Evolutionary conservation across 2,329 filamentous ascomycete species (phyloP).

Genomic region (Fusarium bulbicola): DNA sequence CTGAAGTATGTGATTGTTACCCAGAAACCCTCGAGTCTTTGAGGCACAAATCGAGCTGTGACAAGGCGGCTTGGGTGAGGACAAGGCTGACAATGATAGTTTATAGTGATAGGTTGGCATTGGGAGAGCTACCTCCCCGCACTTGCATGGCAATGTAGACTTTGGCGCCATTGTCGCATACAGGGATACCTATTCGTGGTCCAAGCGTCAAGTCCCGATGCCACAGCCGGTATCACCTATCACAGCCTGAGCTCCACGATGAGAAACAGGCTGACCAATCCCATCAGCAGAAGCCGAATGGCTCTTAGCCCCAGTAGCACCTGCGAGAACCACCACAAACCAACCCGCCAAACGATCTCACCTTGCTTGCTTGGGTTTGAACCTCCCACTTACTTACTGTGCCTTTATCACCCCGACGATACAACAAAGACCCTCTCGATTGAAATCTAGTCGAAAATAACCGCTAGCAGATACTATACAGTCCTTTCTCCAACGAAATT

Average conservation of each 20-base stretch:
- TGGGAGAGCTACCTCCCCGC: constrained; percentile 37
- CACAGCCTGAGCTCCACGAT: constrained; percentile 28
- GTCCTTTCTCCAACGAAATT: not conserved
- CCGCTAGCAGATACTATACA: not conserved
- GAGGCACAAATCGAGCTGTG: constrained; percentile 10
- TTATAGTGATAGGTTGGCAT: not conserved
- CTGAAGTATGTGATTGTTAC: not conserved
- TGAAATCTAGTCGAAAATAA: not conserved
- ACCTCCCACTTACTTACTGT: constrained; percentile 12
- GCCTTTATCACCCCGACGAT: constrained; percentile 8
- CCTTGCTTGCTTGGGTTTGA: constrained; percentile 28
- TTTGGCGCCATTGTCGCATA: constrained; percentile 6
- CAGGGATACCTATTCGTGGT: constrained; percentile 30
- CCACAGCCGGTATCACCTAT: constrained; percentile 31
- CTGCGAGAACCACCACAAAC: constrained; percentile 35
- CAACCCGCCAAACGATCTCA: constrained; percentile 33
- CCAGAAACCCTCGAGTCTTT: constrained; percentile 21
- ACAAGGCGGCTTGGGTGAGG: constrained; percentile 25
- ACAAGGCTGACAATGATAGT: constrained; percentile 31
- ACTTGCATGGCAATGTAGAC: constrained; percentile 27
- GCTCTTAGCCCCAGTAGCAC: constrained; percentile 35
- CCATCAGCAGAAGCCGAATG: constrained; percentile 18
- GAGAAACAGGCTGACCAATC: constrained; percentile 29
- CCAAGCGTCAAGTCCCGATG: constrained; percentile 33
- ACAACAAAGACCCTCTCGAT: not conserved